A percentile compares a stretch with the other conserved stretches of the same genome.
phyloP scores from a whole-genome alignment of 208 protist genomes.

The Trypanosoma mega region DNA sequence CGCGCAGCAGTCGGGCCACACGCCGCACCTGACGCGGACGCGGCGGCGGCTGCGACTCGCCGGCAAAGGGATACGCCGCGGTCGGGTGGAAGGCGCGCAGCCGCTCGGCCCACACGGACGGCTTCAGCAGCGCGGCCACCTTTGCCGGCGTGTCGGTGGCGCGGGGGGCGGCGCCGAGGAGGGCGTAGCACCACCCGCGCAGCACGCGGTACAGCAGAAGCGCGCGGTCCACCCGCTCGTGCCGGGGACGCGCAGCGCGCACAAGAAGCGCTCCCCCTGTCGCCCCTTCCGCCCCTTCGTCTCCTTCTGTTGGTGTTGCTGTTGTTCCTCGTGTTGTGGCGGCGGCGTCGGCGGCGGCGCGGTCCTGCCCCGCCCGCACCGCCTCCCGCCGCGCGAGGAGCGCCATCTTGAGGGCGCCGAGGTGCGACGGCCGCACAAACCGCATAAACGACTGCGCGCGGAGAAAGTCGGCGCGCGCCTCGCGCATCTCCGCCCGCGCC shows the following conservation, averaged over 20 bases:
- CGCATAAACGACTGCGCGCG: conserved; percentile 73
- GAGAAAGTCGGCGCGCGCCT: conserved; percentile 61
- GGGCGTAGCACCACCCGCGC: conserved; percentile 74
- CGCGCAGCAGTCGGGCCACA: conserved; percentile 61
- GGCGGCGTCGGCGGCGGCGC: conserved; percentile 6
- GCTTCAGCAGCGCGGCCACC: conserved; percentile 82
- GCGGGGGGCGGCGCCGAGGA: conserved; percentile 71
- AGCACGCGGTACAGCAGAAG: conserved; percentile 66
- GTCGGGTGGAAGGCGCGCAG: conserved; percentile 82
- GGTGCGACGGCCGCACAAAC: conserved; percentile 50
- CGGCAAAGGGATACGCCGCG: conserved; percentile 49
- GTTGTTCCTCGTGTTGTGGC: conserved; percentile 28
- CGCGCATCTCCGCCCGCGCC: conserved; percentile 43
- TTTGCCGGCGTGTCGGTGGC: conserved; percentile 59
- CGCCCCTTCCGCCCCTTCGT: conserved; percentile 22
- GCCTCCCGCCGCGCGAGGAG: conserved; percentile 50
- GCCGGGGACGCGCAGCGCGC: conserved; percentile 36
- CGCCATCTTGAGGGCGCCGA: conserved; percentile 56
- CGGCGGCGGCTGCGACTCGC: conserved; percentile 52
- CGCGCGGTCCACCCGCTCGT: conserved; percentile 46
- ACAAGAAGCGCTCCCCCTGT: conserved; percentile 11
- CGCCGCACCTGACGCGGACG: conserved; percentile 71
- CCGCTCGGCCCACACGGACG: conserved; percentile 62
- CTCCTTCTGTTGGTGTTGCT: conserved; percentile 17
- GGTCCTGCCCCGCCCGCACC: conserved; percentile 42